Evolutionary conservation across 371 early-diverging fungal genomes (phyloP).

Genomic region (Mucor saturninus): DNA sequence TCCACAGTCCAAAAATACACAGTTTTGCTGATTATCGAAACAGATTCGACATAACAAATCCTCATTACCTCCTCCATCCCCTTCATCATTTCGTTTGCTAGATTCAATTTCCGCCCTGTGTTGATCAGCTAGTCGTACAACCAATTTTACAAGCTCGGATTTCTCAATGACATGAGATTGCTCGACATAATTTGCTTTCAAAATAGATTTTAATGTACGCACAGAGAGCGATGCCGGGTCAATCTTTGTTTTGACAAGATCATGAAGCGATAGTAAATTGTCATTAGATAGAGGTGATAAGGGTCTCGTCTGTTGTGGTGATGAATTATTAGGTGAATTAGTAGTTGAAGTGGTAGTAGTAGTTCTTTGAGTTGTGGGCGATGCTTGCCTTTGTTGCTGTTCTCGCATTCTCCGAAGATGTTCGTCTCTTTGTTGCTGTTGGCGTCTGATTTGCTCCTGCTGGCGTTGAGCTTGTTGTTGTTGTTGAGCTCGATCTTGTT

Average conservation of each 20-base stretch:
- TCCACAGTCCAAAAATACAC: constrained; percentile 63
- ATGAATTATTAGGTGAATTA: not conserved
- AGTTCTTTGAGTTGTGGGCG: not conserved
- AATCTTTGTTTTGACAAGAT: constrained; percentile 40
- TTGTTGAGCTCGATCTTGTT: constrained; percentile 8
- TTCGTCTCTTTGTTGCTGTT: constrained; percentile 1
- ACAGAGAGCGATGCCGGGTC: constrained; percentile 55
- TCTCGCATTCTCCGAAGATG: not conserved
- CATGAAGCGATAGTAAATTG: constrained; percentile 33
- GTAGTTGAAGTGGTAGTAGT: not conserved
- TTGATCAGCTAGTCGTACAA: constrained; percentile 50
- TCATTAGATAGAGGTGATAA: constrained; percentile 4
- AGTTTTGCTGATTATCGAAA: constrained; percentile 64
- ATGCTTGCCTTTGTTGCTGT: constrained; percentile 1
- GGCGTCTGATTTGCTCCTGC: not conserved
- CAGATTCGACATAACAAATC: constrained; percentile 62
- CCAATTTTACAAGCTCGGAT: constrained; percentile 53
- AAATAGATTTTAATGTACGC: constrained; percentile 54
- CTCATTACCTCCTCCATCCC: constrained; percentile 25
- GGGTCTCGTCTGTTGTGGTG: not conserved
- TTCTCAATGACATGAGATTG: constrained; percentile 56
- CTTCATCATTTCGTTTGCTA: constrained; percentile 7
- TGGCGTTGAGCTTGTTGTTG: not conserved
- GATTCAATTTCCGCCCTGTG: constrained; percentile 22
- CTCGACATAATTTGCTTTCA: constrained; percentile 57